These are phyloP conservation scores for Saussurea involucrata DNA, from an alignment of 129 eudicot genomes.

Conservation along the genomic window DNA sequence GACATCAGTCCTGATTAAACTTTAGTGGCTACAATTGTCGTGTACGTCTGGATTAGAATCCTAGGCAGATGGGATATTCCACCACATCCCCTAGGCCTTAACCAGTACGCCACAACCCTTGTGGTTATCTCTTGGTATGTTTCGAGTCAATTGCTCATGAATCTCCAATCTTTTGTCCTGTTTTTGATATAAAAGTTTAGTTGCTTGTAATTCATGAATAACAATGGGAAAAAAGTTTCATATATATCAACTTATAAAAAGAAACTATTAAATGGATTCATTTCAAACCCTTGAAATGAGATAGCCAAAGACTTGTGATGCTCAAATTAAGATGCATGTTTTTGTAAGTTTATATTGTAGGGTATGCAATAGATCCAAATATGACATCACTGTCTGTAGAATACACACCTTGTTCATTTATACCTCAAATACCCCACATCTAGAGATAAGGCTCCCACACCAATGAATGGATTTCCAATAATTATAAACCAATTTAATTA, in stretches of 20 bases:
- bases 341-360: neutral
- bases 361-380: neutral
- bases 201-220: neutral
- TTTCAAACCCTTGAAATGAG: neutral
- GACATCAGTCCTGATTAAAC: too few relatives aligned
- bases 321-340: neutral
- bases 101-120: too few relatives aligned
- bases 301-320: neutral
- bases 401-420: neutral
- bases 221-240: neutral
- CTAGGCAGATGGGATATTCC: too few relatives aligned
- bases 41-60: too few relatives aligned
- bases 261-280: too few relatives aligned
- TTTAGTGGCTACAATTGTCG: too few relatives aligned
- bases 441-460: conserved; percentile 38
- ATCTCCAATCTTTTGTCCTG: neutral
- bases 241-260: too few relatives aligned
- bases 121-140: neutral
- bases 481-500: neutral
- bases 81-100: too few relatives aligned
- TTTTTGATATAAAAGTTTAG: too few relatives aligned
- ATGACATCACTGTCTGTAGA: neutral
- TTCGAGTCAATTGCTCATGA: too few relatives aligned
- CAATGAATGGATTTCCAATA: conserved; percentile 19
- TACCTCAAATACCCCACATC: conserved; percentile 15